phyloP scores from a whole-genome alignment of 176 grass and related monocot species.

The Alloteropsis semialata region DNA sequence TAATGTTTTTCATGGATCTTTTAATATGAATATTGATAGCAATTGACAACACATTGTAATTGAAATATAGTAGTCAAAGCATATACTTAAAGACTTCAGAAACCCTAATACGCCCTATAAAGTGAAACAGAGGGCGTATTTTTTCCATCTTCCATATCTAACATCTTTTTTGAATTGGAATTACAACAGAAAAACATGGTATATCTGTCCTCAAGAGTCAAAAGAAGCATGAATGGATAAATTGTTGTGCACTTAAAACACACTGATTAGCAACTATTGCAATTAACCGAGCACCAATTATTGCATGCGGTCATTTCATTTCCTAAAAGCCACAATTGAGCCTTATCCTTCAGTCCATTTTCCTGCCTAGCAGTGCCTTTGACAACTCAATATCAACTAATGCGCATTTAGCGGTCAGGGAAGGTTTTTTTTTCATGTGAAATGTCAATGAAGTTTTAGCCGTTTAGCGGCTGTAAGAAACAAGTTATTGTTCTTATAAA shows the following conservation, averaged over 20 bases:
- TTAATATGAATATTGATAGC: neutral
- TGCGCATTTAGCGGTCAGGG: neutral
- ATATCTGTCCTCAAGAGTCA: neutral
- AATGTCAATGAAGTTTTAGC: neutral
- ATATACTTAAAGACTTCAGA: no score
- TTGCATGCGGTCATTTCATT: neutral
- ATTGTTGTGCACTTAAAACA: neutral
- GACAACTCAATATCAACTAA: slow-evolving; percentile 15
- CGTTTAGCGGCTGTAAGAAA: neutral
- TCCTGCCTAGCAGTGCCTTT: neutral
- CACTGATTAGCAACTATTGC: neutral
- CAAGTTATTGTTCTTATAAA: neutral
- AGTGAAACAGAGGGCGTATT: neutral
- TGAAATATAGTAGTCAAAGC: no score
- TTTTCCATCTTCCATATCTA: neutral
- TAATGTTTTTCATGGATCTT: neutral
- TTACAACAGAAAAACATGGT: neutral
- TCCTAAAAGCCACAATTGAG: neutral
- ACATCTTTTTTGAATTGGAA: neutral
- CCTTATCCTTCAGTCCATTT: neutral
- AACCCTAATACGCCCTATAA: neutral
- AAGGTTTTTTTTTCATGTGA: neutral
- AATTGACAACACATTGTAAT: neutral
- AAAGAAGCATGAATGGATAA: neutral
- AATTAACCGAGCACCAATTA: neutral